phyloP scores from a whole-genome alignment of 2,329 filamentous ascomycete species.

The Ophiocordyceps australis region DNA sequence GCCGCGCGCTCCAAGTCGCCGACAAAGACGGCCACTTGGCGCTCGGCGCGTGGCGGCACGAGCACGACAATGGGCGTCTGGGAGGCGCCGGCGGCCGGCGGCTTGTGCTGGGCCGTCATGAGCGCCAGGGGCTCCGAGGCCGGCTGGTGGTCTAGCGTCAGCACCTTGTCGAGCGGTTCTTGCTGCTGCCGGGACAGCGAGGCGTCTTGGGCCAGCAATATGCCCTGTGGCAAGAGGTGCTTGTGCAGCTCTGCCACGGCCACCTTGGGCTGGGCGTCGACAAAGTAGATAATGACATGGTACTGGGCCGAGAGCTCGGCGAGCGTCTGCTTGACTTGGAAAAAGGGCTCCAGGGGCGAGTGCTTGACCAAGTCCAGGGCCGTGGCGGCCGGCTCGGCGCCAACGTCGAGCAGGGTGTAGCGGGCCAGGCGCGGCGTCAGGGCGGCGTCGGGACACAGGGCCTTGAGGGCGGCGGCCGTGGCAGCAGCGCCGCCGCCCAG shows the following conservation, averaged over 20 bases:
- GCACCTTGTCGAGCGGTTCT: not conserved
- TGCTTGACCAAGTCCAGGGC: slow-evolving; percentile 3
- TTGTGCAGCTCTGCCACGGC: slow-evolving; percentile 4
- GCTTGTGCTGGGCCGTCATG: slow-evolving; percentile 2
- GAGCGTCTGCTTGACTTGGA: slow-evolving; percentile 10
- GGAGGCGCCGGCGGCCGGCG: not conserved
- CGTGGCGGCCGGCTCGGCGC: slow-evolving; percentile 1
- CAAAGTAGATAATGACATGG: slow-evolving; percentile 13
- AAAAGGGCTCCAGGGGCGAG: slow-evolving; percentile 5
- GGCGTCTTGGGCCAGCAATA: slow-evolving; percentile 7
- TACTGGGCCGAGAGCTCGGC: slow-evolving; percentile 10
- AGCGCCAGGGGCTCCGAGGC: too few species aligned
- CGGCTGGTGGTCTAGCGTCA: not conserved
- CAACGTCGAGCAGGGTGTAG: slow-evolving; percentile 11
- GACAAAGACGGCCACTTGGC: not conserved
- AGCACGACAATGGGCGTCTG: slow-evolving; percentile 4
- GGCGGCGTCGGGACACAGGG: slow-evolving; percentile 6
- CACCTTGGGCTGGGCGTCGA: slow-evolving; percentile 2
- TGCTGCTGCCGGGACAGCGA: too few species aligned
- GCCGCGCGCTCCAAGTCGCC: not conserved
- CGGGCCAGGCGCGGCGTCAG: slow-evolving; percentile 14
- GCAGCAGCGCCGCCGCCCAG: slow-evolving; percentile 11
- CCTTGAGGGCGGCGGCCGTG: slow-evolving; percentile 8
- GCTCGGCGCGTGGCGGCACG: slow-evolving; percentile 1
- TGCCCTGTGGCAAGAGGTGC: slow-evolving; percentile 11